Conservation (phyloP, 2,329 filamentous ascomycete species). For the Dactylellina haptotyla region DNA sequence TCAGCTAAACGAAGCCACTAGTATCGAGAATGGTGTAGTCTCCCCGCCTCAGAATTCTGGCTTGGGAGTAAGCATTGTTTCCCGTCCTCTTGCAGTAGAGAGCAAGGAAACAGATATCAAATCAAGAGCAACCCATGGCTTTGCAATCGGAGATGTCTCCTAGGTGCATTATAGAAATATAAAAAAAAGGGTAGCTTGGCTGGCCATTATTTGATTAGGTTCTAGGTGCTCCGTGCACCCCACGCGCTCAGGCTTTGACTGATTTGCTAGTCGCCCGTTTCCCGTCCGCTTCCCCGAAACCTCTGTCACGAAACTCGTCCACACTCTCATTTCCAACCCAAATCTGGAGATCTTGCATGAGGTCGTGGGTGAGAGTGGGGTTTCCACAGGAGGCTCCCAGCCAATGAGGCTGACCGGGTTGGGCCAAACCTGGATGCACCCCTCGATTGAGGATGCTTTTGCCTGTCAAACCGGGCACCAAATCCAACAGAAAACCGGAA, state of each 20-base stretch:
- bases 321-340: slow-evolving; percentile 20
- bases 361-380: slow-evolving; percentile 24
- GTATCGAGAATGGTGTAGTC: not conserved
- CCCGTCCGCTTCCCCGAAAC: slow-evolving; percentile 47
- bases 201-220: not conserved
- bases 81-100: no score
- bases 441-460: slow-evolving; percentile 24
- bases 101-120: no score
- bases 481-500: slow-evolving; percentile 11
- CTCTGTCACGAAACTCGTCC: slow-evolving; percentile 14
- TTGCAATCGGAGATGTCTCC: no score
- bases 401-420: slow-evolving; percentile 29
- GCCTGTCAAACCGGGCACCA: slow-evolving; percentile 14
- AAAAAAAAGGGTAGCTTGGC: not conserved
- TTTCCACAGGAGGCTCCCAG: slow-evolving; percentile 4
- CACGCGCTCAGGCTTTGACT: not conserved
- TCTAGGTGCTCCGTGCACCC: no score
- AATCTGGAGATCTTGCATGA: slow-evolving; percentile 23
- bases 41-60: not conserved
- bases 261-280: slow-evolving; percentile 18
- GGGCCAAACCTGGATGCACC: slow-evolving; percentile 25
- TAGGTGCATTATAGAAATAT: no score
- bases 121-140: no score
- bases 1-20: not conserved
- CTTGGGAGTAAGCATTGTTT: not conserved